Conservation (phyloP, 106 monocot genomes). For the Acorus calamus region DNA sequence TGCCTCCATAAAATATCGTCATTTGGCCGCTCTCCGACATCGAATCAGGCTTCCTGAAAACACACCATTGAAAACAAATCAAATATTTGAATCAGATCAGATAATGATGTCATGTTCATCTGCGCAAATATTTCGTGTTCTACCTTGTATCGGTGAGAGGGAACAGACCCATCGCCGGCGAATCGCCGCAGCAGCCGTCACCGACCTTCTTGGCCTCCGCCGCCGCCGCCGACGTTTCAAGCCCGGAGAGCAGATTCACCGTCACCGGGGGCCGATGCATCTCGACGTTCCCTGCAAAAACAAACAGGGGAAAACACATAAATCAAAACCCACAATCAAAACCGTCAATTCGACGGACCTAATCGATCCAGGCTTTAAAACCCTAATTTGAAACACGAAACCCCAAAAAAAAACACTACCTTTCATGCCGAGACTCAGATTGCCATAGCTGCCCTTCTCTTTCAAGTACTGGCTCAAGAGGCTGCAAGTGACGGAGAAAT, state of each 20-base stretch:
- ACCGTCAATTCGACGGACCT: neutral
- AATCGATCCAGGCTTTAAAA: no score
- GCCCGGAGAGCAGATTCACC: conserved; percentile 25
- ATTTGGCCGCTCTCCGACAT: conserved; percentile 31
- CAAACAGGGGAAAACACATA: neutral
- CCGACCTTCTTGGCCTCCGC: neutral
- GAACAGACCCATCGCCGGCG: conserved; percentile 1
- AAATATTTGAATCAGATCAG: no score
- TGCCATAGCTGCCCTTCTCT: conserved; percentile 34
- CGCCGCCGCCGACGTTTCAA: conserved; percentile 3
- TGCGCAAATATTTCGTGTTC: neutral
- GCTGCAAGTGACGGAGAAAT: conserved; percentile 50
- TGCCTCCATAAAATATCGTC: conserved; percentile 84
- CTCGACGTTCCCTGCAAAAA: neutral
- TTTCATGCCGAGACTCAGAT: conserved; percentile 21
- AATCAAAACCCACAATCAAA: no score
- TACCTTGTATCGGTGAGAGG: neutral
- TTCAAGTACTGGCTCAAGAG: conserved; percentile 58
- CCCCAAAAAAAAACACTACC: neutral
- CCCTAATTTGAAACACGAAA: neutral
- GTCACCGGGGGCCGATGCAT: conserved; percentile 4
- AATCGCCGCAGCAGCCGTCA: neutral
- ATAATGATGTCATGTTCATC: neutral
- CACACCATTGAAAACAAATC: neutral
- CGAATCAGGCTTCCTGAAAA: neutral